A percentile compares a stretch with the other conserved stretches of the same genome.
These are phyloP conservation scores for Irpex sp. DNA, from an alignment of 1,284 basidiomycete species.

Conservation along the genomic window DNA sequence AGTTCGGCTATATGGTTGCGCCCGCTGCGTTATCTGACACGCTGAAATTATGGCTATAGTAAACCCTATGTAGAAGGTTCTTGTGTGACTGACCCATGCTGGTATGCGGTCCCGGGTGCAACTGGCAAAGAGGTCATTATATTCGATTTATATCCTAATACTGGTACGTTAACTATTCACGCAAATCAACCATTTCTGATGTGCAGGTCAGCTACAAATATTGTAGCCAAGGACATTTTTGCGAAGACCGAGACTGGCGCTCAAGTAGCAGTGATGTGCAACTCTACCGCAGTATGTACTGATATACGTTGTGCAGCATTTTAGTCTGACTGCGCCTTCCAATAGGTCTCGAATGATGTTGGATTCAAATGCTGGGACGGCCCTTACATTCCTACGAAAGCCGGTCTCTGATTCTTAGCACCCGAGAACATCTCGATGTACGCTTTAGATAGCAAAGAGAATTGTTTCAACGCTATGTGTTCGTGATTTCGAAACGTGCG, in stretches of 20 bases:
- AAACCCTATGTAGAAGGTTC: slow-evolving; percentile 51
- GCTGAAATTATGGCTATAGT: slow-evolving; percentile 23
- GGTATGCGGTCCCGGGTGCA: slow-evolving; percentile 47
- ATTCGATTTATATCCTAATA: slow-evolving; percentile 51
- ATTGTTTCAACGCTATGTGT: too few species aligned
- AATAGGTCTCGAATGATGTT: slow-evolving; percentile 44
- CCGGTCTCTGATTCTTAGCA: slow-evolving; percentile 9
- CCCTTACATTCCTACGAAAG: slow-evolving; percentile 32
- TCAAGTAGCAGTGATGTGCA: slow-evolving; percentile 50
- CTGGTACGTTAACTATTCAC: slow-evolving; percentile 30
- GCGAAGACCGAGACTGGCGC: slow-evolving; percentile 41
- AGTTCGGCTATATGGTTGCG: slow-evolving; percentile 13
- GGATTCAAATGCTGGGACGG: slow-evolving; percentile 57
- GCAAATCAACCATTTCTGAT: too few species aligned
- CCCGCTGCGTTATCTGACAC: background rate
- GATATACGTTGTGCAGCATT: background rate
- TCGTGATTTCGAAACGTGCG: too few species aligned
- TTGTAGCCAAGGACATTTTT: slow-evolving; percentile 45
- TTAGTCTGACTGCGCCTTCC: background rate
- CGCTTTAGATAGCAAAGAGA: too few species aligned
- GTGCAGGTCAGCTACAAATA: slow-evolving; percentile 35
- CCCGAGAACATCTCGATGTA: too few species aligned
- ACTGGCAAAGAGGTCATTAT: slow-evolving; percentile 59
- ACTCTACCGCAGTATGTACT: slow-evolving; percentile 41
- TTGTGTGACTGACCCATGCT: slow-evolving; percentile 56